Evolutionary conservation across 2,329 filamentous ascomycete genomes (phyloP).

Genomic region (Claviceps digitariae): DNA sequence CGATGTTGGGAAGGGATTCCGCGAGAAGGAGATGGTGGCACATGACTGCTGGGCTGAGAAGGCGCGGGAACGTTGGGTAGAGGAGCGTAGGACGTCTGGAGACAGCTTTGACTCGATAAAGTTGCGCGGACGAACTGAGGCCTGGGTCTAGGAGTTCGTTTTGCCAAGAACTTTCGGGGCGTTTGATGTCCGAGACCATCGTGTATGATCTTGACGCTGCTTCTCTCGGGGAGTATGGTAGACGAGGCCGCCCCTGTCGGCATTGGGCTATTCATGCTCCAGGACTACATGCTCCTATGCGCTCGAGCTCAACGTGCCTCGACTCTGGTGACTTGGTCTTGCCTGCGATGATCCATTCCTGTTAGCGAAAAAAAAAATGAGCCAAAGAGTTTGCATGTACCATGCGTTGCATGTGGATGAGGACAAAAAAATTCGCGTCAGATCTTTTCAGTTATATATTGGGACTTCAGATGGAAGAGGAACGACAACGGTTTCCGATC

Average conservation of each 20-base stretch:
- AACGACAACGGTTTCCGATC: slow-evolving; percentile 35
- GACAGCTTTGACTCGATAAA: neutral
- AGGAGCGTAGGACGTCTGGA: neutral
- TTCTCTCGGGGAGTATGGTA: neutral
- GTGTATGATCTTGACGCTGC: neutral
- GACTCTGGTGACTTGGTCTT: neutral
- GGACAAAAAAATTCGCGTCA: slow-evolving; percentile 31
- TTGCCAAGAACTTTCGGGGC: slow-evolving; percentile 3
- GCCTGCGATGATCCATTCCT: neutral
- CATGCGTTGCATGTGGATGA: neutral
- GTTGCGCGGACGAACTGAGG: neutral
- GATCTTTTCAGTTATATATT: slow-evolving; percentile 61
- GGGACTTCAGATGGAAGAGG: slow-evolving; percentile 32
- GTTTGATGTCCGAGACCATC: neutral
- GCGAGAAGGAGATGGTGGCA: neutral
- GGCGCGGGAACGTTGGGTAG: neutral
- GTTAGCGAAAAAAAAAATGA: neutral
- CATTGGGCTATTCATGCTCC: slow-evolving; percentile 4
- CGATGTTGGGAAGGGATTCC: neutral
- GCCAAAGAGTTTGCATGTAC: neutral
- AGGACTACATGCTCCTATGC: slow-evolving; percentile 5
- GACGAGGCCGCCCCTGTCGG: neutral
- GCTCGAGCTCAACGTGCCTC: neutral
- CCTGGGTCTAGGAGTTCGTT: slow-evolving; percentile 4
- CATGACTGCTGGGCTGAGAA: neutral